Conservation (phyloP, 495 filamentous ascomycete species). For the Penicillium crystallinum region DNA sequence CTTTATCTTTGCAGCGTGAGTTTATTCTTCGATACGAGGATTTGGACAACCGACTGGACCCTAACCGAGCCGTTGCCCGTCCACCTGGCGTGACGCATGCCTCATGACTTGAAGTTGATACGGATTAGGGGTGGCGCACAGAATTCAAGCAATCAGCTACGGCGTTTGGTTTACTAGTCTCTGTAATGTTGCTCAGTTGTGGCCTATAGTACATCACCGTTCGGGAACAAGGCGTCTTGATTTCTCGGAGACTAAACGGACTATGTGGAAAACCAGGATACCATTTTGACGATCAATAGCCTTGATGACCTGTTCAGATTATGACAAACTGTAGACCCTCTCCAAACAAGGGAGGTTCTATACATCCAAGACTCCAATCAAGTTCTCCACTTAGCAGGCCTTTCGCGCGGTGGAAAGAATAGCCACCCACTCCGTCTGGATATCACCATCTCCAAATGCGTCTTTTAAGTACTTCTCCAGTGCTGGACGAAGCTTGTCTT, state of each 20-base stretch:
- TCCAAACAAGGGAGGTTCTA: background rate
- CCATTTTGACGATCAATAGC: constrained; percentile 23
- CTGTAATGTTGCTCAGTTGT: constrained; percentile 25
- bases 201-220: constrained; percentile 24
- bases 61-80: constrained; percentile 32
- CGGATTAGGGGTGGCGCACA: constrained; percentile 4
- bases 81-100: constrained; percentile 34
- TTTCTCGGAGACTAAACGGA: constrained; percentile 26
- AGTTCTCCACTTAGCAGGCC: constrained; percentile 3
- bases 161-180: constrained; percentile 37
- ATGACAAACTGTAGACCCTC: background rate
- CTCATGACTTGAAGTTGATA: constrained; percentile 30
- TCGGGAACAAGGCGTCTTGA: constrained; percentile 23
- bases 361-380: background rate
- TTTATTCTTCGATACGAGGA: constrained; percentile 76
- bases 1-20: constrained; percentile 51
- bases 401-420: constrained; percentile 34
- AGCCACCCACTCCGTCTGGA: constrained; percentile 29
- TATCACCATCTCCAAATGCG: constrained; percentile 27
- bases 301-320: constrained; percentile 19
- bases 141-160: constrained; percentile 23
- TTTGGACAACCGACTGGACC: constrained; percentile 56
- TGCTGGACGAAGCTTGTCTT: constrained; percentile 18
- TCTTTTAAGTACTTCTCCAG: constrained; percentile 29
- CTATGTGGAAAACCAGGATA: constrained; percentile 24